Base-by-base conservation (phyloP, 345 rosid genomes). In the Hibiscus syriacus region DNA sequence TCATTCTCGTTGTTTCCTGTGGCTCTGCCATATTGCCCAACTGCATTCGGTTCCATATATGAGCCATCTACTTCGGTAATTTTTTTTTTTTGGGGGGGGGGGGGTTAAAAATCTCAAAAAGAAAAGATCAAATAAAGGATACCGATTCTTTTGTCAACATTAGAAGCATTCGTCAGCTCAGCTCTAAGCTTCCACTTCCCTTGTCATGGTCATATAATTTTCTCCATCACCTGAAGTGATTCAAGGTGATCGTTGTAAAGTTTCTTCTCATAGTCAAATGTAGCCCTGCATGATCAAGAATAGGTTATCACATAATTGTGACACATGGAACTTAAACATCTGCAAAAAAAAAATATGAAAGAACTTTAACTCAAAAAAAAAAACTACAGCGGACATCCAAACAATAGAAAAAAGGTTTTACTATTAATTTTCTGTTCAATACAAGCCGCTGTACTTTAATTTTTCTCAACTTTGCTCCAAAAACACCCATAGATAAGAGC, bases 171-270 rank as follows among this genome's bases (percentile, higher is more conserved):
- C 49, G 70, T 78, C 70, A 94, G 71, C 74, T 89, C 92, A n/a
- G 86, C 87, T 67, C 86, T 90, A 72, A 89, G 98, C 72, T 72
- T 94, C 95, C 67, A 91, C 92, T 79, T 94, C 99, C 85, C 78
- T 81, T 30, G 96, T 83, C 99, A 94, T 91, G 38, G 84, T 83
- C 69, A 81, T 79, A 64, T 89, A 91, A 81, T 89, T 75, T 87
- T 84, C 79, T 91, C 93, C 99, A 94, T 91, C 27, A 82, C 88
- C 73, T 94, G 96, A 74, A 94, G 96, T 68, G 92, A 89, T 77
- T 91, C 91, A 5, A 89, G 88, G 81, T 91, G 99, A 80, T 91
- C 99, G 52, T 75, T 87, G 73, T 88, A 94, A 75, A 85, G 77
- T 77, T 86, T 94, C 83, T 87, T 89, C 74, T 94, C 99, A 65